Evolutionary conservation across 345 rosid species (phyloP), one percentile per base, ranked within the genome.

Genomic region (Ailanthus altissimus): DNA sequence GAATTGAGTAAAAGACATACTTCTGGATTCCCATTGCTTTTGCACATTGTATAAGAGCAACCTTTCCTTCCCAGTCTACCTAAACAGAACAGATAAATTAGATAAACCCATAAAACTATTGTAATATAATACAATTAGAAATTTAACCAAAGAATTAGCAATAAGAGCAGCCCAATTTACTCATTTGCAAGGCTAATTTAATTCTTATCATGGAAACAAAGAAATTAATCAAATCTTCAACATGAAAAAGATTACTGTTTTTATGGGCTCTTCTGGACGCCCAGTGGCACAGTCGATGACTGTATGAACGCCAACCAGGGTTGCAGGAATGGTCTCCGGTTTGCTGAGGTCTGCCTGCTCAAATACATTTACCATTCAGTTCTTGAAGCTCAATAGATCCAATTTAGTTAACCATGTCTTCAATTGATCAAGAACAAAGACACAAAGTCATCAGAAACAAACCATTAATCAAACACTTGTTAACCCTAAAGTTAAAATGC

Each of bases 41-140:
- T 80, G 98, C 99, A 80, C 94, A 93, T 82, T 95, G 99, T 85
- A 95, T 90, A 32, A 93, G 89, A 72, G 94, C 99, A 82, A 96
- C 98, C 89, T 93, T 96, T 67, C 99, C 98, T 92, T 92, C 97
- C 99, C 99, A 96, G 76, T 96, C 99, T 92, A 95, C 99, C 98
- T 92, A 92, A 88, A 93, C 78, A 84, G 81, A 84, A 88, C 71
- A 77, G 76, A 82, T 47, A 53, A 54, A 67, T 72, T 58, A 80
- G 79, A 61, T 46, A 38, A 65, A 12, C 8, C 20, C 42, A 61
- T 46, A 26, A 70, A 65, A 53, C 18, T 50, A 54, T 23, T 15
- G 12, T n/a, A 76, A 68, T 28, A 67, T 38, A 62, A 67, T 38
- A 62, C 28, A 46, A 50, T 70, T 32, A 56, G 38, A 32, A 32